Base-by-base conservation (phyloP, 495 filamentous ascomycete species). In the Durotheca rogersii region DNA sequence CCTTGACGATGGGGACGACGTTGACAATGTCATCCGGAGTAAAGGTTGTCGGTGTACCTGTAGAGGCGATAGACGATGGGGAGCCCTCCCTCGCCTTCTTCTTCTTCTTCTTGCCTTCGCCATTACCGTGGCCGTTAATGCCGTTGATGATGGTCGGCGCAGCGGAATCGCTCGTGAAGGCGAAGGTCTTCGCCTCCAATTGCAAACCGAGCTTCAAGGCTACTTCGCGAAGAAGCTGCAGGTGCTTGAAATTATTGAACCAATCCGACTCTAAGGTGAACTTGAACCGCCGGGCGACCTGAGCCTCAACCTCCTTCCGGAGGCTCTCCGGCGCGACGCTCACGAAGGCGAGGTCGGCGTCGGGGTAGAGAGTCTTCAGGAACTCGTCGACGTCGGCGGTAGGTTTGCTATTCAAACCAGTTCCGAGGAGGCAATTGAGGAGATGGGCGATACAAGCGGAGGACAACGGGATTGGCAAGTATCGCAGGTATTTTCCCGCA, bases 191-290 rank as follows among this genome's bases (percentile, higher is more conserved):
- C 41, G 82, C 81, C 60, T 83, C 84, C 31, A 99, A 66, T 76
- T 99, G 94, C 30, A 97, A 72, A 59, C 94, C 94, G 42, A 96
- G 76, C 73, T 95, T 96, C 68, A 96, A 73, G 11, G 88, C 81
- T 41, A 94, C 74, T 54, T 96, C 94, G 55, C 94, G 88, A 38
- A 97, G 80, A 53, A 96, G 74, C 70, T 96, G 94, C 20, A 92
- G 51, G 42, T 85, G 85, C 63, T 83, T 84, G 49, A 88, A 70
- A 18, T 80, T 68, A 48, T 65, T 74, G 50, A 73, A 69, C 86
- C 90, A 92, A 27, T 77, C 75, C 9, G 82, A 68, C 27, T 77
- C 74, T 29, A 96, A 76, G n/a, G 76, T 77, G 70, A 84, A 89
- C 41, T 86, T 82, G 72, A 85, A 99, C 45, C 94, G 75, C 18